phyloP scores from a whole-genome alignment of 495 filamentous ascomycete genomes.

The Terfezia claveryi region DNA sequence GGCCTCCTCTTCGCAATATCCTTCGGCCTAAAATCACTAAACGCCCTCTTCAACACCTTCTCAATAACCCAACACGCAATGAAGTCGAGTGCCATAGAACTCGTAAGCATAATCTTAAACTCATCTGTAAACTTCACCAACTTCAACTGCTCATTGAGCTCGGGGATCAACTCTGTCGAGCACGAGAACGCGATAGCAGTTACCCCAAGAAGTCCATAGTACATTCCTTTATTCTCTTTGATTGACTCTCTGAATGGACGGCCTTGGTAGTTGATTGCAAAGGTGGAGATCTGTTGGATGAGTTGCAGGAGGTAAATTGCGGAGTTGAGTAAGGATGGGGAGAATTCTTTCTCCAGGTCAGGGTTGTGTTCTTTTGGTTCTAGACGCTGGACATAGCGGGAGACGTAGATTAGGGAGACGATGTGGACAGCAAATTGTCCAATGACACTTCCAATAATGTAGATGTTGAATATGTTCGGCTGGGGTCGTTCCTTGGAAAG shows the following conservation, averaged over 20 bases:
- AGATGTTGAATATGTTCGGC: constrained; percentile 95
- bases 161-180: constrained; percentile 87
- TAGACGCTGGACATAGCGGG: constrained; percentile 59
- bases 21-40: constrained; percentile 82
- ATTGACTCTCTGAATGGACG: constrained; percentile 93
- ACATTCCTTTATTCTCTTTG: constrained; percentile 92
- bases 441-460: constrained; percentile 95
- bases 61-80: constrained; percentile 75
- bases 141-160: constrained; percentile 80
- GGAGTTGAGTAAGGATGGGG: constrained; percentile 82
- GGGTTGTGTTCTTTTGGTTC: constrained; percentile 57
- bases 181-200: constrained; percentile 82
- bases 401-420: constrained; percentile 80
- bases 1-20: constrained; percentile 73
- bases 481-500: constrained; percentile 94
- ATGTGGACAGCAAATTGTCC: constrained; percentile 97
- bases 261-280: constrained; percentile 98
- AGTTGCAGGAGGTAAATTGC: constrained; percentile 95
- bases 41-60: constrained; percentile 60
- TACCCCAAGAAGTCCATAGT: constrained; percentile 78
- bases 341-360: constrained; percentile 88
- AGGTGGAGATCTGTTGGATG: constrained; percentile 98
- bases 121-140: constrained; percentile 79
- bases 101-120: constrained; percentile 74
- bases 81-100: constrained; percentile 75